These are phyloP conservation scores for Saccharomyces hybrid DNA, from an alignment of 1,139 yeast genomes.

Conservation along the genomic window DNA sequence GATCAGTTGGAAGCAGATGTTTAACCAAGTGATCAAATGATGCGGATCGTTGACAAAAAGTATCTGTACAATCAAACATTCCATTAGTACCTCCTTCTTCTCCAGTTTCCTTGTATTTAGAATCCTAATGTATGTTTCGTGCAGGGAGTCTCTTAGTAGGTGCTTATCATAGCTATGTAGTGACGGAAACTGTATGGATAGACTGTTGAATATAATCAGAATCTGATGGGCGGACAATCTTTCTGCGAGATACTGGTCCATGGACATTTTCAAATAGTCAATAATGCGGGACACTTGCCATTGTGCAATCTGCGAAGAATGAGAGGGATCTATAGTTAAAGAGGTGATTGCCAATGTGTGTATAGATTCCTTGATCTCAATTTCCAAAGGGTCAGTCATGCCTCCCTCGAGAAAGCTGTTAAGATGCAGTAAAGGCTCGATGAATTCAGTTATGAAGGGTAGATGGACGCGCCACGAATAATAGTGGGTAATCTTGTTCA, in stretches of 20 bases:
- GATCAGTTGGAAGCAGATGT: conserved; percentile 8
- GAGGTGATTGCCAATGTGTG: conserved; percentile 20
- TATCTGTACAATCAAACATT: conserved; percentile 20
- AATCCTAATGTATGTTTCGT: conserved; percentile 17
- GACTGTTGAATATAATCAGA: conserved; percentile 12
- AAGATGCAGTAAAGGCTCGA: conserved; percentile 13
- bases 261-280: conserved; percentile 13
- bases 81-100: conserved; percentile 12
- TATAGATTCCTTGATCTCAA: conserved; percentile 20
- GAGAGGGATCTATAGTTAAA: conserved; percentile 4
- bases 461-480: neutral
- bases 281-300: conserved; percentile 20
- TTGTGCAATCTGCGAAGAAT: neutral
- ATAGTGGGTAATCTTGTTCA: conserved; percentile 11
- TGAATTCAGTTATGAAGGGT: conserved; percentile 8
- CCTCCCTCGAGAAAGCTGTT: conserved; percentile 3
- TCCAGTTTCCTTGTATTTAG: conserved; percentile 9
- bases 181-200: conserved; percentile 12
- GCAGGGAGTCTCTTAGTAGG: conserved; percentile 17
- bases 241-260: conserved; percentile 12
- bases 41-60: conserved; percentile 11
- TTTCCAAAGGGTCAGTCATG: conserved; percentile 7
- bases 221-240: conserved; percentile 19
- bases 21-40: conserved; percentile 1
- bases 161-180: conserved; percentile 12